Conservation (phyloP, 2,329 filamentous ascomycete species). For the Cladophialophora bantiana region DNA sequence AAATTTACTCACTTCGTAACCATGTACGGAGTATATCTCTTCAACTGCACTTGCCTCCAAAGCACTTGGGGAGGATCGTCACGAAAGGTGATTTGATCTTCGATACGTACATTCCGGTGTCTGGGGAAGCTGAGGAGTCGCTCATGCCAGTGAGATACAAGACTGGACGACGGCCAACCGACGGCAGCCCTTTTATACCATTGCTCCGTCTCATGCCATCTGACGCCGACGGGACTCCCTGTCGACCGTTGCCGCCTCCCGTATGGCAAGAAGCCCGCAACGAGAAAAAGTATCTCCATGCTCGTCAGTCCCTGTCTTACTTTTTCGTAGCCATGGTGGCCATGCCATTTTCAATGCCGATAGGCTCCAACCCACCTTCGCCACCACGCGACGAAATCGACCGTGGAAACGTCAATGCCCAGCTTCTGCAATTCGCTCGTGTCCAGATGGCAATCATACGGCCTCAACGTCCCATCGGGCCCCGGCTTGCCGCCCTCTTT, state of each 20-base stretch:
- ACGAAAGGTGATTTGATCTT: too few relatives aligned
- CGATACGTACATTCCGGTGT: neutral
- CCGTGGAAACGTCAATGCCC: conserved; percentile 75
- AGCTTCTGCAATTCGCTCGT: conserved; percentile 75
- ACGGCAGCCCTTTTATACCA: neutral
- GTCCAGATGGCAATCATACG: conserved; percentile 87
- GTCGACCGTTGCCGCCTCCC: neutral
- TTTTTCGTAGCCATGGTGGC: too few relatives aligned
- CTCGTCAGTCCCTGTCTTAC: neutral
- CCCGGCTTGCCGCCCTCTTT: conserved; percentile 61
- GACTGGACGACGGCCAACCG: too few relatives aligned
- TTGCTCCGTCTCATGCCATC: neutral
- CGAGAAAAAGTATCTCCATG: neutral
- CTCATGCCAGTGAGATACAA: neutral
- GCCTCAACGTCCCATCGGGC: conserved; percentile 55
- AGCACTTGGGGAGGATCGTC: too few relatives aligned
- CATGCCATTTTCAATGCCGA: conserved; percentile 26
- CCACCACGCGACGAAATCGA: conserved; percentile 85
- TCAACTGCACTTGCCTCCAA: too few relatives aligned
- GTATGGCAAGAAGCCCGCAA: neutral
- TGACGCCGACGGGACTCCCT: neutral
- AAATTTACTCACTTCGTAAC: too few relatives aligned
- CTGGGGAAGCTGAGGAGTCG: neutral
- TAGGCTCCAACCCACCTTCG: conserved; percentile 61
- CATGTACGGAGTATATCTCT: too few relatives aligned